Conservation (phyloP, 1,284 basidiomycete species). For the Cryptococcus sp. region DNA sequence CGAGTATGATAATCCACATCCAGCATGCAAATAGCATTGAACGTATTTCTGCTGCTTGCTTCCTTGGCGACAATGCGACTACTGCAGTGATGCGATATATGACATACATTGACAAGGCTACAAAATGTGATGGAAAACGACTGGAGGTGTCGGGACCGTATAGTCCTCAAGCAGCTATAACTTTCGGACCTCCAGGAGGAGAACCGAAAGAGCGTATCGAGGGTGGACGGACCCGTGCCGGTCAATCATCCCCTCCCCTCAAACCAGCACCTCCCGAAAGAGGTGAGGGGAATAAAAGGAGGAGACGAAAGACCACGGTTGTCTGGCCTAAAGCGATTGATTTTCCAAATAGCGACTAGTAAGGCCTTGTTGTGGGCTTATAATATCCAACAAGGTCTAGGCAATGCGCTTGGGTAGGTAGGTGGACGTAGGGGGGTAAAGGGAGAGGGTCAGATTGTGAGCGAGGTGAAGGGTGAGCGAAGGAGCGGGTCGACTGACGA, state of each 20-base stretch:
- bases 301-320: conserved; percentile 23
- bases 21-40: no score
- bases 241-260: conserved; percentile 4
- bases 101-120: background rate
- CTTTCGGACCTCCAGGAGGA: no score
- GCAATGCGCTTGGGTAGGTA: conserved; percentile 29
- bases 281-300: conserved; percentile 1
- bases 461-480: no score
- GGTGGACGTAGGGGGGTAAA: no score
- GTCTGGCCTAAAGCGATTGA: conserved; percentile 31
- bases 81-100: background rate
- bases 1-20: no score
- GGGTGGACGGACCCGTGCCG: conserved; percentile 32
- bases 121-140: background rate
- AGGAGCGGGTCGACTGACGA: no score
- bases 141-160: conserved; percentile 21
- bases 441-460: no score
- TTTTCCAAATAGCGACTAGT: conserved; percentile 33
- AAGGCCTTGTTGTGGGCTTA: conserved; percentile 21
- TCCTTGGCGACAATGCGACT: no score
- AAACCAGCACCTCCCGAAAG: conserved; percentile 3
- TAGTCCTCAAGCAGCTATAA: conserved; percentile 32
- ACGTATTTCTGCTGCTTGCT: no score
- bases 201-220: conserved; percentile 17
- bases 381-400: conserved; percentile 22